phyloP scores from a whole-genome alignment of 495 filamentous ascomycete species.

The Parathielavia appendiculata region DNA sequence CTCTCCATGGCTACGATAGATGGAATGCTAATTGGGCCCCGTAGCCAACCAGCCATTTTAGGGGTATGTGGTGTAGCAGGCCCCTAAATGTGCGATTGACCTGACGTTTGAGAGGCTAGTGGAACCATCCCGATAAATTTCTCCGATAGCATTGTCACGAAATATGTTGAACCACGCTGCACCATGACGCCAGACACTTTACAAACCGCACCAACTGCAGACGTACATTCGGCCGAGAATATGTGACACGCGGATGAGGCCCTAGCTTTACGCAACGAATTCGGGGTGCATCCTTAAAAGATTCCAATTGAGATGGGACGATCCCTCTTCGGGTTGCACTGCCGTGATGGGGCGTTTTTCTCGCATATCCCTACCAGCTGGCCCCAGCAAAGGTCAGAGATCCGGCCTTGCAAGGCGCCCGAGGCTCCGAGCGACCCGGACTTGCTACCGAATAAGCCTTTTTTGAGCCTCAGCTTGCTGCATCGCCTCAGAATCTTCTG shows the following conservation, averaged over 20 bases:
- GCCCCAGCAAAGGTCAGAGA: constrained; percentile 7
- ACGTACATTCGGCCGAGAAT: not conserved
- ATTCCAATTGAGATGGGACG: not conserved
- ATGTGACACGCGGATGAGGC: not conserved
- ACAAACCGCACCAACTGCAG: not conserved
- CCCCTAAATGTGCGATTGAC: too few species aligned
- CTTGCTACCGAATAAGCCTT: not conserved
- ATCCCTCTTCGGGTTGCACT: constrained; percentile 4
- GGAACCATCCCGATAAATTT: too few species aligned
- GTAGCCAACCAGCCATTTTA: too few species aligned
- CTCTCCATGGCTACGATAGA: too few species aligned
- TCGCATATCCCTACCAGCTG: constrained; percentile 5
- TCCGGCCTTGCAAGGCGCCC: not conserved
- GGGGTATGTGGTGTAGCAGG: too few species aligned
- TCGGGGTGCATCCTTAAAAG: not conserved
- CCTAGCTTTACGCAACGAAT: constrained; percentile 6
- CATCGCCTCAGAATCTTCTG: constrained; percentile 3
- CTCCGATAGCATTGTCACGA: not conserved
- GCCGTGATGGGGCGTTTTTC: constrained; percentile 6
- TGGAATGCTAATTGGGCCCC: too few species aligned
- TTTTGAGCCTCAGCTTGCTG: constrained; percentile 10
- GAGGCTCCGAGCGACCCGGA: constrained; percentile 13
- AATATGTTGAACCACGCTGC: not conserved
- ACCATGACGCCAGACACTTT: constrained; percentile 12
- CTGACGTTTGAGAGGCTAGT: too few species aligned